These are phyloP conservation scores for Dictyostelium discoideum DNA, from an alignment of 78 protist species.

Conservation along the genomic window DNA sequence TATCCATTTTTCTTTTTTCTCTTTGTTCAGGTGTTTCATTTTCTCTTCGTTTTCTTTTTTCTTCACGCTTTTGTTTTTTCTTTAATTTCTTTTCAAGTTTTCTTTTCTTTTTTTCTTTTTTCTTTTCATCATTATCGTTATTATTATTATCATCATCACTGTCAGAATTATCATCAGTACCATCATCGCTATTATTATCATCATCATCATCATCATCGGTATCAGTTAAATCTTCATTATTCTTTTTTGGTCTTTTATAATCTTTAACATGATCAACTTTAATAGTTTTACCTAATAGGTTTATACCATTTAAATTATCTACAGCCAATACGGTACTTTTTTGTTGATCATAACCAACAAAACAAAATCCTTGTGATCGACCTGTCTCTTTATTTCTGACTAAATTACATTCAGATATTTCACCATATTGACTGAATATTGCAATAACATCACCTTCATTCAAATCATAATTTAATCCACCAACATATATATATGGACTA, in stretches of 20 bases:
- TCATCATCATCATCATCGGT: not conserved
- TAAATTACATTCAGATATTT: constrained; percentile 87
- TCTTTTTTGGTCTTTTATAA: constrained; percentile 64
- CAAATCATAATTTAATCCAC: constrained; percentile 64
- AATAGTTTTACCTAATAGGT: constrained; percentile 37
- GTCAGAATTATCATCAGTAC: not conserved
- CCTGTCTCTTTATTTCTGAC: constrained; percentile 94
- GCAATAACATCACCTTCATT: constrained; percentile 88
- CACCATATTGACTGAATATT: constrained; percentile 90
- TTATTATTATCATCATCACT: not conserved
- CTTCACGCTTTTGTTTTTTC: not conserved
- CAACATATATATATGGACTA: constrained; percentile 48
- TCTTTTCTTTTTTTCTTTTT: constrained; percentile 17
- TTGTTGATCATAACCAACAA: constrained; percentile 94
- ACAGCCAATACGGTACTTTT: constrained; percentile 94
- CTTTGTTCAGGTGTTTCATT: constrained; percentile 1
- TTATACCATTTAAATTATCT: constrained; percentile 95
- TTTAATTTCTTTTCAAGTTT: constrained; percentile 7
- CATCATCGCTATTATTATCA: not conserved
- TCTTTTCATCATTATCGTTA: not conserved
- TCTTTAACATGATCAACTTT: constrained; percentile 85
- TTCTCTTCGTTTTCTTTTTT: not conserved
- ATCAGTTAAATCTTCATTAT: constrained; percentile 19
- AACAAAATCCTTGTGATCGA: constrained; percentile 92
- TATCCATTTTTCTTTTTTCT: constrained; percentile 14